Conservation (phyloP, 164 flowering plant genomes). For the Nymphaea thermarum region DNA sequence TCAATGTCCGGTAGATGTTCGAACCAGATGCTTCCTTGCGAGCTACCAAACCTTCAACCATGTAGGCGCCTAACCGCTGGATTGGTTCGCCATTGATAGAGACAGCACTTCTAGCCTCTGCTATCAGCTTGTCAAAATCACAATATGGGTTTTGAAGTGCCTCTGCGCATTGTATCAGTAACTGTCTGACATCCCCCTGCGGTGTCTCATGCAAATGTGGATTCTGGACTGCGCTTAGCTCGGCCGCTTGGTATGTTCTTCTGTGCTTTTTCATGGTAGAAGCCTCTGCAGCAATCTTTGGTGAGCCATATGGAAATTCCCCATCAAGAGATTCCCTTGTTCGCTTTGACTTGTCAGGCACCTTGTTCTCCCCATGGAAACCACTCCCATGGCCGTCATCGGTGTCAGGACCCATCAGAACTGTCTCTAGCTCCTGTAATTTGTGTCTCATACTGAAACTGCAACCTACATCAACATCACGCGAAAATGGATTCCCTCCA, state of each 20-base stretch:
- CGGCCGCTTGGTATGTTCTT: neutral
- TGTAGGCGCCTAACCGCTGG: constrained; percentile 36
- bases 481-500: constrained; percentile 9
- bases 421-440: constrained; percentile 52
- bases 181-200: constrained; percentile 12
- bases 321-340: constrained; percentile 19
- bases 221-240: neutral
- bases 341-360: constrained; percentile 20
- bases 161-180: constrained; percentile 17
- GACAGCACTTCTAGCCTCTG: constrained; percentile 8
- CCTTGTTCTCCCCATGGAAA: constrained; percentile 18
- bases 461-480: constrained; percentile 14
- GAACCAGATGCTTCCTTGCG: constrained; percentile 26
- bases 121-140: constrained; percentile 9
- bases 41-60: constrained; percentile 35
- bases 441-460: constrained; percentile 26
- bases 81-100: constrained; percentile 25
- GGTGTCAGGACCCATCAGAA: constrained; percentile 53
- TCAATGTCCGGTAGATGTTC: constrained; percentile 21
- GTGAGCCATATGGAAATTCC: constrained; percentile 4
- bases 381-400: constrained; percentile 21
- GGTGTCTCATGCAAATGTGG: constrained; percentile 23
- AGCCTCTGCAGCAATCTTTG: neutral
- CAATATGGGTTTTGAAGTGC: constrained; percentile 11
- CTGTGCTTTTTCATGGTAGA: neutral